phyloP scores from a whole-genome alignment of 805 yeast genomes.

The Cyberlindnera sargentensis region DNA sequence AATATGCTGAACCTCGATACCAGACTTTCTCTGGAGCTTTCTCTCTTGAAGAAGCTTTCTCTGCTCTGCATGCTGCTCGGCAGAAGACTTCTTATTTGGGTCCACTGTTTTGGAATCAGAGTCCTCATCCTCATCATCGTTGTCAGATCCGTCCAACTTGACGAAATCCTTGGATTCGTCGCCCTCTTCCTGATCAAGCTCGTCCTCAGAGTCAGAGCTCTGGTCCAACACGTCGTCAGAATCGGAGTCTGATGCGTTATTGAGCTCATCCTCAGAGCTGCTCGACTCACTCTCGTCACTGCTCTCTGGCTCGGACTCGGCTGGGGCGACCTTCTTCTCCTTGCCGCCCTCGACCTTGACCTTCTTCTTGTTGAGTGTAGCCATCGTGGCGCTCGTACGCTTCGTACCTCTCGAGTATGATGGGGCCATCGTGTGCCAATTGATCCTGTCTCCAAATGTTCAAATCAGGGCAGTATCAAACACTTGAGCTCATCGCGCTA shows the following conservation, averaged over 20 bases:
- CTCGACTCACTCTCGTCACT: constrained; percentile 8
- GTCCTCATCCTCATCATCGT: constrained; percentile 15
- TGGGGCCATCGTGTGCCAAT: constrained; percentile 10
- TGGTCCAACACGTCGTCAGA: constrained; percentile 17
- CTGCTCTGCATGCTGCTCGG: constrained; percentile 78
- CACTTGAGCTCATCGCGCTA: background rate
- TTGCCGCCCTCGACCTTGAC: constrained; percentile 7
- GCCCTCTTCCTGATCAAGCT: constrained; percentile 24
- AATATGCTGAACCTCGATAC: constrained; percentile 75
- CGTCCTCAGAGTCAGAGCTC: constrained; percentile 22
- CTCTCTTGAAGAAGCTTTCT: constrained; percentile 71
- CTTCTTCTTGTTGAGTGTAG: constrained; percentile 9
- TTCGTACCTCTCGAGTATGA: constrained; percentile 16
- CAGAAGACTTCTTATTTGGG: constrained; percentile 41
- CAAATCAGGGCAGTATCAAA: too few species aligned
- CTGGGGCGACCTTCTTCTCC: constrained; percentile 12
- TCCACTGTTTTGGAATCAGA: constrained; percentile 21
- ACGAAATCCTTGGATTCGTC: constrained; percentile 19
- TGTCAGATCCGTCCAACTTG: constrained; percentile 23
- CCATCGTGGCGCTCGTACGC: constrained; percentile 10
- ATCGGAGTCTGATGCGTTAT: constrained; percentile 8
- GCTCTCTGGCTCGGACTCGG: constrained; percentile 27
- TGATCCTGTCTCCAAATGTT: background rate
- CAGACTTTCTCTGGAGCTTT: constrained; percentile 82
- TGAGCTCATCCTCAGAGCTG: constrained; percentile 16